Evolutionary conservation across 345 rosid species (phyloP).

Genomic region (Salix brachista): DNA sequence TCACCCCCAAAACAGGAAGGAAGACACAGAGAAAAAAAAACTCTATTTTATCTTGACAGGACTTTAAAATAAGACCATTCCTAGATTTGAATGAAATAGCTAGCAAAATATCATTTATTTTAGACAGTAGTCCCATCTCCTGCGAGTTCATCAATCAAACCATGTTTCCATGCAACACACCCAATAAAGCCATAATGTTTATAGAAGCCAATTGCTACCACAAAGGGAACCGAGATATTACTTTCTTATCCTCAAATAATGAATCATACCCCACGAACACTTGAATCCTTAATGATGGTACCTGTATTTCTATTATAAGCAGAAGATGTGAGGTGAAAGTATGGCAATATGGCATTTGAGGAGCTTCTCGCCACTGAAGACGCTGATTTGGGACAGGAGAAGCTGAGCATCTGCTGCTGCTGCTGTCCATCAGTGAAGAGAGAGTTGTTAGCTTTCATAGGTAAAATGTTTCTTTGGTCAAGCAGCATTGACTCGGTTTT

Average conservation of each 20-base stretch:
- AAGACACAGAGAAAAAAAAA: background rate
- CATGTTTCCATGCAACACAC: conserved; percentile 2
- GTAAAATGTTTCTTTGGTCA: conserved; percentile 25
- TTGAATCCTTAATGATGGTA: conserved; percentile 6
- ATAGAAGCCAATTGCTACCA: background rate
- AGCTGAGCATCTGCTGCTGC: conserved; percentile 57
- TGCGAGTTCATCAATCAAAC: background rate
- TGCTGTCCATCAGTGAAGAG: conserved; percentile 36
- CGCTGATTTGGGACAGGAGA: conserved; percentile 50
- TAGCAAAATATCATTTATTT: background rate
- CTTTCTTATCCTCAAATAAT: conserved; percentile 12
- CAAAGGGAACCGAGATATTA: conserved; percentile 1
- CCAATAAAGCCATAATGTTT: background rate
- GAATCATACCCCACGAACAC: background rate
- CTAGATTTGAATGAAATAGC: conserved; percentile 25
- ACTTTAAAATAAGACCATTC: conserved; percentile 16
- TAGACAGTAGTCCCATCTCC: background rate
- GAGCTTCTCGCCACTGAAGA: conserved; percentile 17
- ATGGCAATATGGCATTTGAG: conserved; percentile 36
- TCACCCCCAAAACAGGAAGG: conserved; percentile 23
- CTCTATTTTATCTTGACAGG: conserved; percentile 32
- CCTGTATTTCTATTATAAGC: conserved; percentile 39
- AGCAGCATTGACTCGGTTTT: conserved; percentile 42
- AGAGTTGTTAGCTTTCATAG: conserved; percentile 34
- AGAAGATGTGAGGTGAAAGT: conserved; percentile 41